phyloP scores from a whole-genome alignment of 495 filamentous ascomycete species.

The Neurospora terricola region DNA sequence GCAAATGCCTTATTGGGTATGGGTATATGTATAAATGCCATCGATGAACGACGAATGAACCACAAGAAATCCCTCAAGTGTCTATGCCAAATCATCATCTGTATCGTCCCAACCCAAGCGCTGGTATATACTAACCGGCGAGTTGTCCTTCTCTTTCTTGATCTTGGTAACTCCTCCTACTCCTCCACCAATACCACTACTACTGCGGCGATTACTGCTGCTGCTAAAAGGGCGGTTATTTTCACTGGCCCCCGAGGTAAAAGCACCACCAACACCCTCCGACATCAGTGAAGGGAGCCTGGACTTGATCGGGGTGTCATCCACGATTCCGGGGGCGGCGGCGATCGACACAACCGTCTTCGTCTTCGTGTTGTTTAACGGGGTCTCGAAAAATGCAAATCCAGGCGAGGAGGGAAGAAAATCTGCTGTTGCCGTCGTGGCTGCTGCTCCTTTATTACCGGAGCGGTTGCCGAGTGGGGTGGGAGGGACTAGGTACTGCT shows the following conservation, averaged over 20 bases:
- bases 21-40: not conserved
- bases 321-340: slow-evolving; percentile 7
- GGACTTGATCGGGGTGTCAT: slow-evolving; percentile 35
- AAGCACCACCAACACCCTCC: no score
- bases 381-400: slow-evolving; percentile 27
- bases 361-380: slow-evolving; percentile 15
- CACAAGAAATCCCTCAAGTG: no score
- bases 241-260: not conserved
- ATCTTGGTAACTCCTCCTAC: not conserved
- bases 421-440: slow-evolving; percentile 19
- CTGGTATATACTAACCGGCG: slow-evolving; percentile 49
- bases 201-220: not conserved
- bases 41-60: not conserved
- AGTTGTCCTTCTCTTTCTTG: slow-evolving; percentile 20
- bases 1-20: not conserved
- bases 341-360: slow-evolving; percentile 8
- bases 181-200: not conserved
- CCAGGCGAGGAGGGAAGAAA: slow-evolving; percentile 31
- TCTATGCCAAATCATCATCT: slow-evolving; percentile 16
- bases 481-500: slow-evolving; percentile 8
- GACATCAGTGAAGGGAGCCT: slow-evolving; percentile 2
- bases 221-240: not conserved
- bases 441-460: slow-evolving; percentile 5
- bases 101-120: slow-evolving; percentile 60
- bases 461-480: slow-evolving; percentile 7